Evolutionary conservation across 495 filamentous ascomycete genomes (phyloP), one percentile per base, ranked within the genome.

Genomic region (Aeminium ludgeri): DNA sequence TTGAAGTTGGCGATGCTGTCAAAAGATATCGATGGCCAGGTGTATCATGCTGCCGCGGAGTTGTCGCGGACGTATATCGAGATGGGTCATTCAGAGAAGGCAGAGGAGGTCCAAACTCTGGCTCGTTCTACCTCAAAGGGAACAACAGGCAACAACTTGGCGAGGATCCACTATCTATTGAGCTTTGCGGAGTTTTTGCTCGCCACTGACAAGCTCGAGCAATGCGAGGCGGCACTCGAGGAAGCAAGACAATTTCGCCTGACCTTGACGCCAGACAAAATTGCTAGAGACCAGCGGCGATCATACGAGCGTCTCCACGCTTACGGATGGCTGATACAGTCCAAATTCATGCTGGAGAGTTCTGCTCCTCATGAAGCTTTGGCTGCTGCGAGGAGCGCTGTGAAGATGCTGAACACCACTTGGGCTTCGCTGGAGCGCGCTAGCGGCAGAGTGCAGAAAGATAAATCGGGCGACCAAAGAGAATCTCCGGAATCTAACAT

Each of bases 1-100:
- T 48, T 61, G 1, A 64, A 65, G 20, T 55, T 85, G 16, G 6
- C 11, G 5, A 34, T 13, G 10, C 20, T 48, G 17, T 27, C 19
- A 2, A 15, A 27, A 25, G 2, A 10, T 13, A n/a, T 10, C 13
- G n/a, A 2, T 10, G 23, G 20, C 11, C 29, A 17, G 15, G 2
- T 4, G 13, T 30, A 8, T 13, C 1, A 15, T 8, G 25, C n/a
- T 6, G 11, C 25, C 12, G 70, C 72, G 12, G 60, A 60, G 0
- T 61, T 92, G 1, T 80, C 75, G 1, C 46, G 74, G 3, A 81
- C 86, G 45, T 82, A 85, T 52, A 70, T 82, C 37, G 71, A 69
- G 15, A 70, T 87, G 40, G 89, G 89, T 19, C 78, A 82, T 46
- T 78, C 78, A 15, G 69, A 69, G 11, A 80, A 82, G 53, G 84